Conservation (phyloP, 2,329 filamentous ascomycete species). For the Rhynchosporium agropyri region DNA sequence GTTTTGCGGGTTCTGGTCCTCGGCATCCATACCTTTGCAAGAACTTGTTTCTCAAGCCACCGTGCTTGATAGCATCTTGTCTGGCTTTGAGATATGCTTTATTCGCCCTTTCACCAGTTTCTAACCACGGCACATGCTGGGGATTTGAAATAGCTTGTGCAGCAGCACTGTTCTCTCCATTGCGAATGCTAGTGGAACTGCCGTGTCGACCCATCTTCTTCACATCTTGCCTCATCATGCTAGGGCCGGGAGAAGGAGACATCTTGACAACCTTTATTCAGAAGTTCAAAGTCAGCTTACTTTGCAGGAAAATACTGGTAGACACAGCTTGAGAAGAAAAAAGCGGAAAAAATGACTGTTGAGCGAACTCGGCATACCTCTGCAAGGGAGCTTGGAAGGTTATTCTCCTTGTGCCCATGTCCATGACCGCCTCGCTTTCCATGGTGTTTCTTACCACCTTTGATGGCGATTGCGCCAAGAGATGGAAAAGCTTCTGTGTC, state of each 20-base stretch:
- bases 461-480: constrained; percentile 73
- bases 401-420: constrained; percentile 68
- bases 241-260: constrained; percentile 80
- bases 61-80: constrained; percentile 95
- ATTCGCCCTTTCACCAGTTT: constrained; percentile 89
- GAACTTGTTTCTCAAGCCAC: constrained; percentile 94
- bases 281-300: constrained; percentile 2
- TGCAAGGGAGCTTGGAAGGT: constrained; percentile 75
- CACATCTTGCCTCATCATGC: constrained; percentile 58
- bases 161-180: constrained; percentile 76
- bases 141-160: constrained; percentile 84
- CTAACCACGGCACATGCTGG: constrained; percentile 93
- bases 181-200: constrained; percentile 64
- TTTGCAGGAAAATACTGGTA: neutral
- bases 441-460: constrained; percentile 87
- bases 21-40: constrained; percentile 73
- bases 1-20: neutral
- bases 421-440: constrained; percentile 87
- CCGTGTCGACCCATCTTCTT: constrained; percentile 65
- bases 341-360: neutral
- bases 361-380: constrained; percentile 59
- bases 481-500: constrained; percentile 96
- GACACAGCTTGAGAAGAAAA: neutral
- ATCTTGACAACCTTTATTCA: constrained; percentile 66
- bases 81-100: constrained; percentile 93